Conservation (phyloP, 2,329 filamentous ascomycete species). For the Penicillium psychrosexuale region DNA sequence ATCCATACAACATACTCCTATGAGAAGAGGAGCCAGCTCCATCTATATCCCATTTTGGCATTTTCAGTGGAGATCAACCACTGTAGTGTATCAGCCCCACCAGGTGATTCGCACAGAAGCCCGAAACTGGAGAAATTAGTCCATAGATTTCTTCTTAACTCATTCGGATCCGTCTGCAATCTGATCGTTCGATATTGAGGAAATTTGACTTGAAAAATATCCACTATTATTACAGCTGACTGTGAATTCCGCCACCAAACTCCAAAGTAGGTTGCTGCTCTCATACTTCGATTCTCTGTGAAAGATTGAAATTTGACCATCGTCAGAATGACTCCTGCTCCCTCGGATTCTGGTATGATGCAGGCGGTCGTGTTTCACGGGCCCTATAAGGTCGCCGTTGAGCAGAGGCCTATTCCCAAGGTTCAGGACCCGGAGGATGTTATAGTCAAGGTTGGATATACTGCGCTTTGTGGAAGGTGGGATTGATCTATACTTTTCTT, state of each 20-base stretch:
- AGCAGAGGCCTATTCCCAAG: conserved; percentile 74
- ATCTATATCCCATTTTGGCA: background rate
- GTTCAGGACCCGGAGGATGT: conserved; percentile 70
- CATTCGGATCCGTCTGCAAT: conserved; percentile 4
- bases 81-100: conserved; percentile 15
- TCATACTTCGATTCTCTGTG: background rate
- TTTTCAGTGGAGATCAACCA: conserved; percentile 2
- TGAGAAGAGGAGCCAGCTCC: background rate
- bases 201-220: background rate
- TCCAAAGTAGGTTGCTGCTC: conserved; percentile 5
- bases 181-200: conserved; percentile 6
- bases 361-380: conserved; percentile 86
- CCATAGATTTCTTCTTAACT: conserved; percentile 6
- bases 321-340: conserved; percentile 16
- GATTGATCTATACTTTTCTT: conserved; percentile 29
- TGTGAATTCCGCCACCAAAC: conserved; percentile 2
- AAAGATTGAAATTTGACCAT: conserved; percentile 7
- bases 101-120: conserved; percentile 16
- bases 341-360: conserved; percentile 57
- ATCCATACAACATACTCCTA: background rate
- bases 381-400: conserved; percentile 68
- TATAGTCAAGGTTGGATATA: conserved; percentile 77
- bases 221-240: background rate
- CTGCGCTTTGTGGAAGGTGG: conserved; percentile 84
- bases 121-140: conserved; percentile 16